A percentile compares a stretch with the other conserved stretches of the same genome.
These are phyloP conservation scores for Russula abietina DNA, from an alignment of 768 basidiomycete genomes.

Conservation along the genomic window DNA sequence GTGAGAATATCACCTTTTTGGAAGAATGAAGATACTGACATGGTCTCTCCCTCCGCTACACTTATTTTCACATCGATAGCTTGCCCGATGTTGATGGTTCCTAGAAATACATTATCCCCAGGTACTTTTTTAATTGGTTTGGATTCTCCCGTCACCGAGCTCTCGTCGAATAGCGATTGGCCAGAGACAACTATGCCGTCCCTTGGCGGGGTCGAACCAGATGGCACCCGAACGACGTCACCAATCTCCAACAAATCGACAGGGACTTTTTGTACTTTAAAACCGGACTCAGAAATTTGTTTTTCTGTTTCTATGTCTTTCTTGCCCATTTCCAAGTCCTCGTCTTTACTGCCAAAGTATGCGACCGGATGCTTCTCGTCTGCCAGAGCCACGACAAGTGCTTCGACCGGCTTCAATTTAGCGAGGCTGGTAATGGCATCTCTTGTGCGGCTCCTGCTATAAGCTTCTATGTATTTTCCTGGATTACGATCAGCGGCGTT, in stretches of 20 bases:
- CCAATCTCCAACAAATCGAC: conserved; percentile 70
- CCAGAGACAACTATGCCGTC: conserved; percentile 61
- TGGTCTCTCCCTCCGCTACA: conserved; percentile 58
- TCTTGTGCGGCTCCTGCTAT: conserved; percentile 62
- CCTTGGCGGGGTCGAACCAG: conserved; percentile 69
- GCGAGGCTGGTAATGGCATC: conserved; percentile 68
- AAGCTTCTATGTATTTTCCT: conserved; percentile 62
- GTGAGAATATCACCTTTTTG: background rate
- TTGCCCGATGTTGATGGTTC: conserved; percentile 65
- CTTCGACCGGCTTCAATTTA: conserved; percentile 56
- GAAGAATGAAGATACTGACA: conserved; percentile 38
- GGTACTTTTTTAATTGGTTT: conserved; percentile 49
- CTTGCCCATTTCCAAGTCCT: conserved; percentile 38
- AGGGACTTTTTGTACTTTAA: conserved; percentile 37
- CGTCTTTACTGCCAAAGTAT: background rate
- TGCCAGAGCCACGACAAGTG: conserved; percentile 41
- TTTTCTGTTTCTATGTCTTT: conserved; percentile 21
- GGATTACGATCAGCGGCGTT: background rate
- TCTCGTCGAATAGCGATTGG: conserved; percentile 63
- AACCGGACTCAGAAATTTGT: conserved; percentile 11
- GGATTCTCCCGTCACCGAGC: conserved; percentile 80
- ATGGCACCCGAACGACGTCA: conserved; percentile 67
- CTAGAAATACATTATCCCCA: conserved; percentile 67
- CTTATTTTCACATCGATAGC: conserved; percentile 58
- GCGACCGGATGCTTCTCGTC: background rate